Evolutionary conservation across 148 eudicot genomes (phyloP).

Genomic region (Pharnaceum exiguum): DNA sequence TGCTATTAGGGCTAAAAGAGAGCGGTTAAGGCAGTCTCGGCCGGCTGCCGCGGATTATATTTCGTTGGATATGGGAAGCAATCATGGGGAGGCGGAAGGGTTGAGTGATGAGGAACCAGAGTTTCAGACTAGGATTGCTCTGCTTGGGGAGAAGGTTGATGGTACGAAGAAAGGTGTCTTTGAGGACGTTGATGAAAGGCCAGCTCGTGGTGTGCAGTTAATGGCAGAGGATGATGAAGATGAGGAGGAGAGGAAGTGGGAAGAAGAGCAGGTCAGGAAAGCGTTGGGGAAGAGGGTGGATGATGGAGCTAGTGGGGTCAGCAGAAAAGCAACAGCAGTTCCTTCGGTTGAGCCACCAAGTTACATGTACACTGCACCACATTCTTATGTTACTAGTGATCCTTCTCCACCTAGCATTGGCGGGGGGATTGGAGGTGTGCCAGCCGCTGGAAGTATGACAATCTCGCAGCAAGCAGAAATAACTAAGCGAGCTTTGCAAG

Average conservation of each 20-base stretch:
- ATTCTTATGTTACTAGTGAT: slow-evolving; percentile 24
- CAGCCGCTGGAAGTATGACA: slow-evolving; percentile 46
- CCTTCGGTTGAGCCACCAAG: slow-evolving; percentile 42
- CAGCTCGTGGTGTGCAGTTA: slow-evolving; percentile 18
- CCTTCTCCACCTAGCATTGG: slow-evolving; percentile 43
- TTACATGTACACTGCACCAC: slow-evolving; percentile 18
- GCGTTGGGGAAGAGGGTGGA: slow-evolving; percentile 90
- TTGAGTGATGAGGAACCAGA: slow-evolving; percentile 97
- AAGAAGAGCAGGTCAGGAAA: slow-evolving; percentile 88
- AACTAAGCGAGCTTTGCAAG: slow-evolving; percentile 73
- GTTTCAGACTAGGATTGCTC: slow-evolving; percentile 70
- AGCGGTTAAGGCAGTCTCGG: slow-evolving; percentile 55
- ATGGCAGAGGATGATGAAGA: slow-evolving; percentile 56
- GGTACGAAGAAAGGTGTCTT: slow-evolving; percentile 61
- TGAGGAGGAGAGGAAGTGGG: slow-evolving; percentile 93
- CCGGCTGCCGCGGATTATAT: slow-evolving; percentile 84
- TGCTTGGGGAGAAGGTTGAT: slow-evolving; percentile 53
- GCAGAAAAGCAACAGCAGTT: slow-evolving; percentile 28
- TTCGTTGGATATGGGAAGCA: slow-evolving; percentile 75
- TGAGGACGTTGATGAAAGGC: slow-evolving; percentile 57
- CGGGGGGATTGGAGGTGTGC: slow-evolving; percentile 42
- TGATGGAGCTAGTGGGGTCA: slow-evolving; percentile 45
- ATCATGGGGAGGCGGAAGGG: slow-evolving; percentile 93
- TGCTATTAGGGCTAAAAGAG: slow-evolving; percentile 63
- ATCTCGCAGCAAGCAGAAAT: slow-evolving; percentile 76